phyloP scores from a whole-genome alignment of 805 yeast species.

The Zygoascus biomembranicola region DNA sequence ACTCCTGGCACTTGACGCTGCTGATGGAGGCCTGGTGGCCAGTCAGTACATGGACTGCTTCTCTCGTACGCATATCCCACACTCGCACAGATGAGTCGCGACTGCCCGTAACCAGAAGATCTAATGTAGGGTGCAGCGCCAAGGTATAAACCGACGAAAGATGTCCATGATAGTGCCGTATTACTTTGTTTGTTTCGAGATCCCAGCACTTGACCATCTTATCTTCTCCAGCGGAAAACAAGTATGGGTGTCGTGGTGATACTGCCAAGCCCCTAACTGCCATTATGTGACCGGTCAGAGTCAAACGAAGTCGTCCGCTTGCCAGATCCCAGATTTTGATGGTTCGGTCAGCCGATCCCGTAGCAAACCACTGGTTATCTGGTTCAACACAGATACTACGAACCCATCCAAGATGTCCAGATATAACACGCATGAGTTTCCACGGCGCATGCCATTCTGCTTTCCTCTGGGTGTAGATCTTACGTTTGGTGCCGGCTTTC shows the following conservation, averaged over 20 bases:
- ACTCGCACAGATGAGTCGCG: conserved; percentile 78
- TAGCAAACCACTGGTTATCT: conserved; percentile 80
- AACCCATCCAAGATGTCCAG: conserved; percentile 94
- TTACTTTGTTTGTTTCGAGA: conserved; percentile 70
- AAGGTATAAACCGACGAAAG: conserved; percentile 79
- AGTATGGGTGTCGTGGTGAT: conserved; percentile 71
- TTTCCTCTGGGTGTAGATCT: conserved; percentile 8
- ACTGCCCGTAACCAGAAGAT: conserved; percentile 78
- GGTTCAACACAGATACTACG: conserved; percentile 78
- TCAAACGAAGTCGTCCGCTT: conserved; percentile 55
- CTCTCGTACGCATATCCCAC: conserved; percentile 87
- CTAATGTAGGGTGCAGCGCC: conserved; percentile 81
- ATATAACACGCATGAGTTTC: conserved; percentile 63
- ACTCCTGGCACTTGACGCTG: conserved; percentile 54
- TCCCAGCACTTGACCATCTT: conserved; percentile 95
- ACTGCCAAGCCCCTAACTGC: conserved; percentile 70
- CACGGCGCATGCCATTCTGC: conserved; percentile 52
- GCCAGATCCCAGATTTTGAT: conserved; percentile 90
- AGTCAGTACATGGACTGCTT: conserved; percentile 63
- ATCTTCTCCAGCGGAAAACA: conserved; percentile 91
- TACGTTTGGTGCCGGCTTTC: conserved; percentile 1
- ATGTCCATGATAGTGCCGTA: conserved; percentile 91
- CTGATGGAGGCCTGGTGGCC: conserved; percentile 80
- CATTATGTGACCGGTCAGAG: conserved; percentile 89
- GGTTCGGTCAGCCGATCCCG: conserved; percentile 84